Conservation (phyloP, 805 yeast genomes). For the Naumovozyma castellii region DNA sequence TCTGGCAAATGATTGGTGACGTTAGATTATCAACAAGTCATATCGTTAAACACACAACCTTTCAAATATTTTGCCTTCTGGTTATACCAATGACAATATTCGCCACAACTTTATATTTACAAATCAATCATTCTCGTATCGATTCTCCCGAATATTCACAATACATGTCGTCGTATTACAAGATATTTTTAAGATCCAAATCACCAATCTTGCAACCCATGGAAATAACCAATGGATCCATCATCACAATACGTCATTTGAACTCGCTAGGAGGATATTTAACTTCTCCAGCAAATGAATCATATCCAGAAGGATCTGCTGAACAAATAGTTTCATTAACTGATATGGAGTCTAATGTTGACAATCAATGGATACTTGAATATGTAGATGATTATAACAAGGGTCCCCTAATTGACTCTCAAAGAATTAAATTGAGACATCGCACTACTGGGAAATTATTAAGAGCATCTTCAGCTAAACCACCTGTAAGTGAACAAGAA, state of each 20-base stretch:
- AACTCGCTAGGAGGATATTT: conserved; percentile 66
- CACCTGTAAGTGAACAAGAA: conserved; percentile 86
- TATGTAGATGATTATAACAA: conserved; percentile 16
- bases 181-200: conserved; percentile 39
- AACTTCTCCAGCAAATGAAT: conserved; percentile 58
- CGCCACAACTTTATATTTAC: conserved; percentile 45
- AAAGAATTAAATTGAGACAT: conserved; percentile 60
- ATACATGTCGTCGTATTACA: conserved; percentile 58
- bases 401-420: conserved; percentile 42
- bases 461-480: conserved; percentile 58
- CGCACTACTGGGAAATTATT: conserved; percentile 55
- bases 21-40: conserved; percentile 34
- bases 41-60: conserved; percentile 34
- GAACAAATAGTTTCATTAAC: conserved; percentile 77
- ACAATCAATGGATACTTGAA: conserved; percentile 72
- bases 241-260: conserved; percentile 60
- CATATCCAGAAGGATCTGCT: conserved; percentile 55
- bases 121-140: conserved; percentile 21
- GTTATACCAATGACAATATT: conserved; percentile 52
- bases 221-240: conserved; percentile 65
- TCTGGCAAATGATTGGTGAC: conserved; percentile 71
- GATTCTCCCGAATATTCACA: conserved; percentile 21
- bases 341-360: conserved; percentile 45
- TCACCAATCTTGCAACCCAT: conserved; percentile 37
- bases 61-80: conserved; percentile 37